phyloP scores from a whole-genome alignment of 1,284 basidiomycete species.

The Sparassis latifolia region DNA sequence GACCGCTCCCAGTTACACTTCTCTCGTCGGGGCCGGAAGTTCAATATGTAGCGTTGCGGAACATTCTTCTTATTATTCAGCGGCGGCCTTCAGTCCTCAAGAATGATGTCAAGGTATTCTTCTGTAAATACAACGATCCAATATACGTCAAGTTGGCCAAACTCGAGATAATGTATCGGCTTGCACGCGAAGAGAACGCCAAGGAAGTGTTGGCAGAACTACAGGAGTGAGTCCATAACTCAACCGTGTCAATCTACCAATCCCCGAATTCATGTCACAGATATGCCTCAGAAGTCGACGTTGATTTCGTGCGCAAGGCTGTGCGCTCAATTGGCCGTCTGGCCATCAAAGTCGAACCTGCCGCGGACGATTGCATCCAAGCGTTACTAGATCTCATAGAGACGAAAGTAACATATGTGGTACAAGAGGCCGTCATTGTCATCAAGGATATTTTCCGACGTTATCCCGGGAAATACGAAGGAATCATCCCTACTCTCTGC shows the following conservation, averaged over 20 bases:
- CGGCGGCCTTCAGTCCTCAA: conserved; percentile 87
- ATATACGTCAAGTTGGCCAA: conserved; percentile 99
- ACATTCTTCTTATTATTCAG: conserved; percentile 96
- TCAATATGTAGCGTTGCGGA: conserved; percentile 95
- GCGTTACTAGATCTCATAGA: conserved; percentile 85
- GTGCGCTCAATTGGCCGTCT: conserved; percentile 94
- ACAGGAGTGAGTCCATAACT: conserved; percentile 65
- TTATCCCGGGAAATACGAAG: conserved; percentile 96
- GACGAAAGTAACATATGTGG: conserved; percentile 93
- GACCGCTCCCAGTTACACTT: conserved; percentile 63
- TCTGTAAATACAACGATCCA: conserved; percentile 99
- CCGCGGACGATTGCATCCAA: conserved; percentile 87
- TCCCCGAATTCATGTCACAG: conserved; percentile 33
- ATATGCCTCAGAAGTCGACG: conserved; percentile 96
- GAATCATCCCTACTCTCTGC: conserved; percentile 89
- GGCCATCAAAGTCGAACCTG: conserved; percentile 92
- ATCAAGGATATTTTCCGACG: conserved; percentile 98
- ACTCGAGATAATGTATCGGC: conserved; percentile 96
- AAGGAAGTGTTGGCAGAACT: conserved; percentile 90
- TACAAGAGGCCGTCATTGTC: conserved; percentile 96
- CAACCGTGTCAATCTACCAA: background rate
- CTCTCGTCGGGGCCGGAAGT: conserved; percentile 97
- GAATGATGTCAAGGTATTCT: conserved; percentile 98
- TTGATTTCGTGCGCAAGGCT: conserved; percentile 97
- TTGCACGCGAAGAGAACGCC: conserved; percentile 88